phyloP scores from a whole-genome alignment of 345 rosid genomes.

The Corymbia maculata region DNA sequence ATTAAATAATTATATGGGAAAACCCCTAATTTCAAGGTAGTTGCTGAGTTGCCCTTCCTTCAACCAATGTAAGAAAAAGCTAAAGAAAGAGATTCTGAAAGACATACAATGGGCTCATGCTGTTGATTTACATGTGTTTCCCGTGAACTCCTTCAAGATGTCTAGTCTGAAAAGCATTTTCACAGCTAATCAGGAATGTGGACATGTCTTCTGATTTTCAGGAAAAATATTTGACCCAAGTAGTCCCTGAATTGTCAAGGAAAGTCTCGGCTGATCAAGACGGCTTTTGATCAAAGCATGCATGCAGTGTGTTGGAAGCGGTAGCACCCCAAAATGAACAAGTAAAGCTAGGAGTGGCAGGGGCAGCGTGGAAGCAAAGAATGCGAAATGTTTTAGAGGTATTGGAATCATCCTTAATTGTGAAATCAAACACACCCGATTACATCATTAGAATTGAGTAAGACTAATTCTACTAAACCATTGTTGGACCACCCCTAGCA shows the following conservation, averaged over 20 bases:
- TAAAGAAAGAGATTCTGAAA: neutral
- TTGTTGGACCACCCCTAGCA: neutral
- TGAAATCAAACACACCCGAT: neutral
- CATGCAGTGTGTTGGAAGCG: too few relatives aligned
- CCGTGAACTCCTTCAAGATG: neutral
- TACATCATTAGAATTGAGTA: neutral
- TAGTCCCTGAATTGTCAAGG: rapidly evolving
- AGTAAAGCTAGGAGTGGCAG: neutral
- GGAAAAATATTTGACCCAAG: neutral
- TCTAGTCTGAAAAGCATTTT: neutral
- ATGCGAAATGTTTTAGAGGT: too few relatives aligned
- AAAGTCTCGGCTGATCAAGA: neutral
- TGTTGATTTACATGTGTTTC: neutral
- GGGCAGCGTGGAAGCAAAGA: too few relatives aligned
- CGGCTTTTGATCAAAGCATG: neutral
- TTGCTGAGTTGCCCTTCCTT: neutral
- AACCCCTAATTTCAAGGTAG: neutral
- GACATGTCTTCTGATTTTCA: neutral
- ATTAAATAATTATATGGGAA: neutral
- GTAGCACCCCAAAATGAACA: neutral
- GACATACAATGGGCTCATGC: neutral
- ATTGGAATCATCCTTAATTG: neutral
- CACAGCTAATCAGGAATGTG: neutral
- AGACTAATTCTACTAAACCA: neutral
- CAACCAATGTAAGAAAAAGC: neutral